Evolutionary conservation across 768 basidiomycete species (phyloP).

Genomic region (Hebeloma cylindrosporum): DNA sequence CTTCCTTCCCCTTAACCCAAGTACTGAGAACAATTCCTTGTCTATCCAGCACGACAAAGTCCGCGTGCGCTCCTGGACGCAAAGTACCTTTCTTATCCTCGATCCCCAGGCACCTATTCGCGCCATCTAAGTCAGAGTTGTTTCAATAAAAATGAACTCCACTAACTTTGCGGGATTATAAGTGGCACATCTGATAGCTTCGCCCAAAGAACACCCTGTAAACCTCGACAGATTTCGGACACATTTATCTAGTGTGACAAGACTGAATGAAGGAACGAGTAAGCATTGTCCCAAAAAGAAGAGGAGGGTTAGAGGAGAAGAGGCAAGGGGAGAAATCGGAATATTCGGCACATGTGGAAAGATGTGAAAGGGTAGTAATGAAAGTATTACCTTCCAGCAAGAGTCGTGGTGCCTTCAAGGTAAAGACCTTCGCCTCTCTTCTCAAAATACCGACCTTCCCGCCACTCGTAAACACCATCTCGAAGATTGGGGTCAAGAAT

Average conservation of each 20-base stretch:
- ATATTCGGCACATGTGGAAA: background rate
- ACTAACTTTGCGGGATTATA: constrained; percentile 78
- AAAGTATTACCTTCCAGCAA: constrained; percentile 88
- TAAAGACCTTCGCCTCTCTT: constrained; percentile 82
- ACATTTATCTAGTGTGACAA: constrained; percentile 81
- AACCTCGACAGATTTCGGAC: constrained; percentile 83
- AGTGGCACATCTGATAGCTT: constrained; percentile 86
- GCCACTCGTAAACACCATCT: constrained; percentile 88
- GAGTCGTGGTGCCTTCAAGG: constrained; percentile 81
- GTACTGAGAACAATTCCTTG: constrained; percentile 66
- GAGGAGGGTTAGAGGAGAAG: too few relatives aligned
- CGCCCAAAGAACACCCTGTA: constrained; percentile 78
- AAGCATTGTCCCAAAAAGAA: too few relatives aligned
- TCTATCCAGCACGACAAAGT: constrained; percentile 74
- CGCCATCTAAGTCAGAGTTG: background rate
- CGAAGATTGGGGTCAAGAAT: constrained; percentile 81
- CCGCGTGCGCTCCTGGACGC: constrained; percentile 81
- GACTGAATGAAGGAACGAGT: constrained; percentile 38
- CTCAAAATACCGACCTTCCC: constrained; percentile 75
- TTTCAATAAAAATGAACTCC: background rate
- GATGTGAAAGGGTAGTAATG: constrained; percentile 14
- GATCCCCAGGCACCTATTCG: constrained; percentile 67
- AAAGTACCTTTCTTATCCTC: constrained; percentile 80
- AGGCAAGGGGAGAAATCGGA: background rate
- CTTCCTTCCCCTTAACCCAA: constrained; percentile 76